These are phyloP conservation scores for Pichia sp. DNA, from an alignment of 1,139 yeast species.

Conservation along the genomic window DNA sequence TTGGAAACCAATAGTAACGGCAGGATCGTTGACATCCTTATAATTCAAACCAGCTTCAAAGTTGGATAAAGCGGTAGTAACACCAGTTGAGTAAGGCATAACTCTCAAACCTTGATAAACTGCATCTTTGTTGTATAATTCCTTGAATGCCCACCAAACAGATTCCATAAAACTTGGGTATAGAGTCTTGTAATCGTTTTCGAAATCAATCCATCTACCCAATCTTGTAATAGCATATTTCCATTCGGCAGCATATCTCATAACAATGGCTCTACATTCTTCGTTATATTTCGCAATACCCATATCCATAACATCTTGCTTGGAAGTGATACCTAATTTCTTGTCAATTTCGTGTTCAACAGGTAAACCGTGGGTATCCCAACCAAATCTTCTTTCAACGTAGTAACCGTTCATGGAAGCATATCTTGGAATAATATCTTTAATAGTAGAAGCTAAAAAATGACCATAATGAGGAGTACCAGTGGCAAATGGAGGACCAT, in stretches of 20 bases:
- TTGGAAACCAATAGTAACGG: constrained; percentile 87
- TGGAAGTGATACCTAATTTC: constrained; percentile 86
- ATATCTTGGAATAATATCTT: constrained; percentile 95
- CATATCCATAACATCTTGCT: constrained; percentile 87
- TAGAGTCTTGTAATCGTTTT: constrained; percentile 94
- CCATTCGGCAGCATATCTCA: constrained; percentile 97
- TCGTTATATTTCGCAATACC: constrained; percentile 91
- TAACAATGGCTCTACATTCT: constrained; percentile 93
- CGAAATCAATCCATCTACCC: constrained; percentile 99
- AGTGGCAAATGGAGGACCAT: constrained; percentile 99
- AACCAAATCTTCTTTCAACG: constrained; percentile 96
- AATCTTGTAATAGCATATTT: constrained; percentile 82
- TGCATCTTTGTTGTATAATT: constrained; percentile 72
- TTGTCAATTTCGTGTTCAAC: constrained; percentile 98
- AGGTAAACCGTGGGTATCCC: constrained; percentile 99
- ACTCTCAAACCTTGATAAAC: constrained; percentile 94
- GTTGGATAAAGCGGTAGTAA: constrained; percentile 92
- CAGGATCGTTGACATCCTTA: constrained; percentile 96
- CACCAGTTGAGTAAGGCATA: constrained; percentile 98
- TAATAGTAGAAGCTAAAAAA: constrained; percentile 89
- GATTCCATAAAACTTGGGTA: constrained; percentile 97
- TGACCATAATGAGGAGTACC: constrained; percentile 99
- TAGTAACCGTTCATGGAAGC: constrained; percentile 97
- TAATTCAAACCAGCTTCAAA: constrained; percentile 98
- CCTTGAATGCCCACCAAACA: constrained; percentile 97